phyloP scores from a whole-genome alignment of 2,329 filamentous ascomycete species.

The Aspergillus latus region DNA sequence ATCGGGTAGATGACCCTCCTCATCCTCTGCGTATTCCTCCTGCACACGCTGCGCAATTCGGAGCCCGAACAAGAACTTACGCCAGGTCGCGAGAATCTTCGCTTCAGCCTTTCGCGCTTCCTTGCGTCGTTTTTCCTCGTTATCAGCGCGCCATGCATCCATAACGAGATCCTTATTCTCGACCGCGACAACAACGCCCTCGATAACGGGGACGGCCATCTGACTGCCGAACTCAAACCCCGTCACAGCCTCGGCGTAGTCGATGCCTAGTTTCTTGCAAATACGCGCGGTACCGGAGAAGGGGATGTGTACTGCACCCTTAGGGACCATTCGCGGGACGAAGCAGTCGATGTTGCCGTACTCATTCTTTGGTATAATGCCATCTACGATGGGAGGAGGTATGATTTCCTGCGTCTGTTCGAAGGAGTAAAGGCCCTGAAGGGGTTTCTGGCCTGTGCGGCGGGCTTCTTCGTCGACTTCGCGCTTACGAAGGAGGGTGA shows the following conservation, averaged over 20 bases:
- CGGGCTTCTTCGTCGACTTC: conserved; percentile 85
- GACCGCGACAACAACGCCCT: conserved; percentile 82
- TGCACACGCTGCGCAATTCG: conserved; percentile 75
- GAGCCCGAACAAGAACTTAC: conserved; percentile 81
- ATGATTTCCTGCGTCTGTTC: conserved; percentile 96
- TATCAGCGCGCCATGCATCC: conserved; percentile 76
- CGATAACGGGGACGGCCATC: conserved; percentile 88
- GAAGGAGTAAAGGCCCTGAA: conserved; percentile 80
- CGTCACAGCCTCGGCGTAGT: conserved; percentile 91
- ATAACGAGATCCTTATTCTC: conserved; percentile 74
- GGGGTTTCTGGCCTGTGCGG: conserved; percentile 74
- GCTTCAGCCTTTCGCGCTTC: conserved; percentile 82
- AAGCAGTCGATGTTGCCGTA: conserved; percentile 98
- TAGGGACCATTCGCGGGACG: conserved; percentile 86
- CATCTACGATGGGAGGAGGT: conserved; percentile 78
- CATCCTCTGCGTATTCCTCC: conserved; percentile 68
- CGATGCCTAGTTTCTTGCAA: conserved; percentile 79
- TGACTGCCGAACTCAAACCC: conserved; percentile 96
- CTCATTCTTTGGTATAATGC: conserved; percentile 86
- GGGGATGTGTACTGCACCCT: conserved; percentile 80
- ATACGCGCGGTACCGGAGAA: conserved; percentile 73
- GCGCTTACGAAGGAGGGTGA: conserved; percentile 80
- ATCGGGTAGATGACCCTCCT: conserved; percentile 30
- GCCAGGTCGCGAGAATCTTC: conserved; percentile 72
- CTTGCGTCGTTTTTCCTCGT: conserved; percentile 70